Evolutionary conservation across 1,284 basidiomycete genomes (phyloP).

Genomic region (Ustilago xerochloae): DNA sequence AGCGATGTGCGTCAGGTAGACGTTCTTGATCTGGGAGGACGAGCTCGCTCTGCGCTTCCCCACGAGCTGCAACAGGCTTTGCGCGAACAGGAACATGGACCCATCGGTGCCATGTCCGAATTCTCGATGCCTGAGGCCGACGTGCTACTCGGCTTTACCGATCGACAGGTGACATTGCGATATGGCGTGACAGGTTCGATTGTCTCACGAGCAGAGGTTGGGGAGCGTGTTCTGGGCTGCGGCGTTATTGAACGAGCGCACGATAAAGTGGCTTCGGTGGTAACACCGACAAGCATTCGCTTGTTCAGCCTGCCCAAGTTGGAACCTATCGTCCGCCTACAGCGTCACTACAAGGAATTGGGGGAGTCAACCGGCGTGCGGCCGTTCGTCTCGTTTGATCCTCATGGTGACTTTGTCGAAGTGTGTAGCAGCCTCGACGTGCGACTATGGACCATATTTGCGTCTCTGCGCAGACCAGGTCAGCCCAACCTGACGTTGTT

Average conservation of each 20-base stretch:
- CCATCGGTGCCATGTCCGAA: conserved; percentile 3
- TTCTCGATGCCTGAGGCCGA: conserved; percentile 26
- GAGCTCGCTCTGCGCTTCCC: conserved; percentile 32
- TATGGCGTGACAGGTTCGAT: conserved; percentile 55
- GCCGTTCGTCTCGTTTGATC: conserved; percentile 43
- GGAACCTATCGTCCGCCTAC: conserved; percentile 51
- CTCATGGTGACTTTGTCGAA: conserved; percentile 61
- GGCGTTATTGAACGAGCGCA: conserved; percentile 45
- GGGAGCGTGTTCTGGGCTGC: conserved; percentile 50
- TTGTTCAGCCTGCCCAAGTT: conserved; percentile 55
- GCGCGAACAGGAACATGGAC: conserved; percentile 45
- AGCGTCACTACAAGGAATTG: conserved; percentile 53
- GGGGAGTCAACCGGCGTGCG: conserved; percentile 37
- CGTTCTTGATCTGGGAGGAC: conserved; percentile 55
- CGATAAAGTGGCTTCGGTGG: conserved; percentile 47
- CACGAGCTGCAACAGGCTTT: conserved; percentile 50
- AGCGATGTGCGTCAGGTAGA: conserved; percentile 14
- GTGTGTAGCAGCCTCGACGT: conserved; percentile 58
- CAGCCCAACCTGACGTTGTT: conserved; percentile 51
- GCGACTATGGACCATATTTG: conserved; percentile 61
- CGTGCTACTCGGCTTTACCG: conserved; percentile 39
- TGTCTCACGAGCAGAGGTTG: conserved; percentile 46
- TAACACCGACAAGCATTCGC: conserved; percentile 53
- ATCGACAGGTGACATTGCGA: conserved; percentile 25
- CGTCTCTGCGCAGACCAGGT: conserved; percentile 48